A percentile compares a stretch with the other conserved stretches of the same genome.
phyloP scores from a whole-genome alignment of 352 stramenopile species.

The Blastocystis hominis region DNA sequence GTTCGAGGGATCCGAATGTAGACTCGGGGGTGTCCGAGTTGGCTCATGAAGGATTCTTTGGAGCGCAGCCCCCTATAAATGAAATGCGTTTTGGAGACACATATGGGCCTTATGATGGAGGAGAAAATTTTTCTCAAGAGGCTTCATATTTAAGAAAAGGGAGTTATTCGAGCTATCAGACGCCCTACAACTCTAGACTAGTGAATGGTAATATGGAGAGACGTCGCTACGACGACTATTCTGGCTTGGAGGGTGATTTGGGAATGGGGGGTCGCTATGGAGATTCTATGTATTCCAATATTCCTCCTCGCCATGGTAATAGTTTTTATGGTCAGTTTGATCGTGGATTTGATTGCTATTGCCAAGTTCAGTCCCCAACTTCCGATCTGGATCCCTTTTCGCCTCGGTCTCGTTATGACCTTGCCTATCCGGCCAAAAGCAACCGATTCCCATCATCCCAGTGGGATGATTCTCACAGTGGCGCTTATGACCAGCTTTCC shows the following conservation, averaged over 20 bases:
- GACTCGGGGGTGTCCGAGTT: neutral
- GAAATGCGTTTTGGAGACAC: neutral
- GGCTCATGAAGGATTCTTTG: neutral
- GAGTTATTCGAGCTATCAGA: neutral
- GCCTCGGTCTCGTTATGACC: constrained; percentile 46
- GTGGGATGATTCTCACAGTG: constrained; percentile 13
- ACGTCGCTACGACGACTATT: neutral
- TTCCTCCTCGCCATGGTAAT: neutral
- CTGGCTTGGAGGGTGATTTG: neutral
- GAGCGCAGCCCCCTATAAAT: neutral
- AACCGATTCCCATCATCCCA: neutral
- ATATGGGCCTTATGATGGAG: neutral
- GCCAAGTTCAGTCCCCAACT: neutral
- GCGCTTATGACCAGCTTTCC: neutral
- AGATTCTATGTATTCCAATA: neutral
- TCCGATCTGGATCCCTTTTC: neutral
- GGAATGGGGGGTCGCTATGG: neutral
- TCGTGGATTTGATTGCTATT: neutral
- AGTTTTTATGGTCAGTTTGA: neutral
- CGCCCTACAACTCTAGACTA: neutral
- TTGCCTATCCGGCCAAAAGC: neutral
- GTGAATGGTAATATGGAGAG: neutral
- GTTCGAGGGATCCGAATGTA: neutral
- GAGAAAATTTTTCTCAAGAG: neutral
- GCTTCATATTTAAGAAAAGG: neutral